phyloP scores from a whole-genome alignment of 2,329 filamentous ascomycete genomes.

The Pseudomassariella vexata region DNA sequence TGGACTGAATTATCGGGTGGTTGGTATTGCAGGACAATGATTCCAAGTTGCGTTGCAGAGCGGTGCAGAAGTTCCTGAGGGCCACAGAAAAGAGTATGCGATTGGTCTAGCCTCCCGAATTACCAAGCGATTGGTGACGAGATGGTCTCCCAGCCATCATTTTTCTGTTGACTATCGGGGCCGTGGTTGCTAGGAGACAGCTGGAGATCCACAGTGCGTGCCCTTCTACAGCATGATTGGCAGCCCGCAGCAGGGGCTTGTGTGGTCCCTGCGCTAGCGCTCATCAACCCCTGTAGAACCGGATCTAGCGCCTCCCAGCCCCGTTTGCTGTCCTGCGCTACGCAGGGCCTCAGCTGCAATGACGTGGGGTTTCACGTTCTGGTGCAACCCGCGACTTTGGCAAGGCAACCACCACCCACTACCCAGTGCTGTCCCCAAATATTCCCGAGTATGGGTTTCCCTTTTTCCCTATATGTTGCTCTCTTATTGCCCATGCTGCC shows the following conservation, averaged over 20 bases:
- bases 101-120: conserved; percentile 7
- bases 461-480: no score
- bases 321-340: no score
- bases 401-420: no score
- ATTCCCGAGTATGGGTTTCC: no score
- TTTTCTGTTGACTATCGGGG: conserved; percentile 5
- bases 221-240: background rate
- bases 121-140: conserved; percentile 4
- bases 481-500: no score
- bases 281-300: background rate
- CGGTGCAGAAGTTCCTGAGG: background rate
- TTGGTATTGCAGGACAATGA: background rate
- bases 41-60: conserved; percentile 1
- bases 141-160: conserved; percentile 7
- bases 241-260: background rate
- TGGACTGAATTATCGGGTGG: conserved; percentile 1
- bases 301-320: no score
- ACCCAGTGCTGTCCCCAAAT: no score
- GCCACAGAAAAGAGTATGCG: background rate
- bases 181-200: background rate
- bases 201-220: background rate
- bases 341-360: no score
- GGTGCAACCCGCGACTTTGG: no score
- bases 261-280: conserved; percentile 1
- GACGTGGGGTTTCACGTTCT: no score